Evolutionary conservation across 306 rosid species (phyloP), one percentile per base, ranked within the genome.

Genomic region (Gastrolobium bilobum): DNA sequence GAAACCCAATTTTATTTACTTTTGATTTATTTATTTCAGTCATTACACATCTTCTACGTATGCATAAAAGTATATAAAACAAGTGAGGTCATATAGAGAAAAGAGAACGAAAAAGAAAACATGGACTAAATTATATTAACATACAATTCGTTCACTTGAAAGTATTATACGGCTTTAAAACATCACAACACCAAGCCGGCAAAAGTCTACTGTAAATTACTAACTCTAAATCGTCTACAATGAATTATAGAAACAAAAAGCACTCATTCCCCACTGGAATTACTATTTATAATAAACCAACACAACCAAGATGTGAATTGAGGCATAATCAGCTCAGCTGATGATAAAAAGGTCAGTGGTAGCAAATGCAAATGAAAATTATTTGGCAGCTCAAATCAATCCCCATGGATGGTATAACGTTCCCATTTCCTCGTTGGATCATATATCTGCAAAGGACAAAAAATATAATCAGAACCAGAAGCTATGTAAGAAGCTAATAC

Each of bases 341-440:
- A 67, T 6, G 26, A 46, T 47, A 57, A 44, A 35, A 58, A 38
- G 30, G 54, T 59, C 42, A 61, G 44, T 2, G 10, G 10, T 13
- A 38, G 62, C 61, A 26, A 73, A 82, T n/a, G 69, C 80, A 63
- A 60, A 51, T 67, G 48, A 20, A 43, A 40, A 42, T 53, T 26
- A 73, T 46, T 68, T 20, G 50, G 53, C 15, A 68, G 44, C 26
- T 7, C 75, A 60, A 77, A 69, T 90, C 81, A 90, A 61, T 90
- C 95, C 35, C 95, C 92, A n/a, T 90, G 92, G 79, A 84, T 88
- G 64, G 89, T 90, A 68, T 90, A 90, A 3, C 91, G 92, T 58
- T 90, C 92, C 92, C 92, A 90, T 75, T 83, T 90, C 87, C 4
- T 90, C 4, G 90, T 87, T 20, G 91, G 91, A 76, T 88, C 95